A percentile compares a stretch with the other conserved stretches of the same genome.
These are phyloP conservation scores for Haplosporangium sp. DNA, from an alignment of 371 early-diverging fungal genomes.

Conservation along the genomic window DNA sequence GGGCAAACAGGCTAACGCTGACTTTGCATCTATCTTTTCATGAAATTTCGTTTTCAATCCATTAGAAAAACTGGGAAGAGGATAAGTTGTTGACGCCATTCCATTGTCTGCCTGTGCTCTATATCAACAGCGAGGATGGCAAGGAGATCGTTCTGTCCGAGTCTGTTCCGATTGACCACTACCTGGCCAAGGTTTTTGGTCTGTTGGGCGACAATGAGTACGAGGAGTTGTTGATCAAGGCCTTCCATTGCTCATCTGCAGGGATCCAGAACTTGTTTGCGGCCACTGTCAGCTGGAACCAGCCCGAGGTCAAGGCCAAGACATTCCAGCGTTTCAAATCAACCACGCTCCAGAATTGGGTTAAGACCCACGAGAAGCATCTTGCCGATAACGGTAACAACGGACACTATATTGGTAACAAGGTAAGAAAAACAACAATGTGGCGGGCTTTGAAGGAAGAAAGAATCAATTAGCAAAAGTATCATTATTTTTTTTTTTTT, in stretches of 20 bases:
- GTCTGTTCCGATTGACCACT: constrained; percentile 26
- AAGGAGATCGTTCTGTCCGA: constrained; percentile 27
- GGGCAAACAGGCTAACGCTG: too few species aligned
- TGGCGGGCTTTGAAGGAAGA: too few species aligned
- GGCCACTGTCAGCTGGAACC: constrained; percentile 20
- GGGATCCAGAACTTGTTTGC: constrained; percentile 8
- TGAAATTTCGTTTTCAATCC: too few species aligned
- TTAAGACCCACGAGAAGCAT: constrained; percentile 28
- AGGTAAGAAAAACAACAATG: constrained; percentile 5
- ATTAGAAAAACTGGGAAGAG: too few species aligned
- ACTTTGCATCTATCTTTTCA: too few species aligned
- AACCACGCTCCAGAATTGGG: constrained; percentile 8
- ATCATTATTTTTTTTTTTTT: too few species aligned
- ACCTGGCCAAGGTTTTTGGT: constrained; percentile 34
- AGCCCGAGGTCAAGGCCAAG: constrained; percentile 13
- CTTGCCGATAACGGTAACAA: constrained; percentile 47
- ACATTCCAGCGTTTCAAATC: constrained; percentile 1
- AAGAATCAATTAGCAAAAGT: too few species aligned
- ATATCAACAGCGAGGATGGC: background rate
- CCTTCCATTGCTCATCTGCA: constrained; percentile 15
- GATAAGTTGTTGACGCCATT: background rate
- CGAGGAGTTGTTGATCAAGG: constrained; percentile 30
- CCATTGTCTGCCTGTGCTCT: background rate
- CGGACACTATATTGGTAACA: constrained; percentile 41
- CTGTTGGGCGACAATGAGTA: constrained; percentile 48